A percentile compares a stretch with the other conserved stretches of the same genome.
Conservation (phyloP, 768 basidiomycete species). For the Chalciporus piperatus region DNA sequence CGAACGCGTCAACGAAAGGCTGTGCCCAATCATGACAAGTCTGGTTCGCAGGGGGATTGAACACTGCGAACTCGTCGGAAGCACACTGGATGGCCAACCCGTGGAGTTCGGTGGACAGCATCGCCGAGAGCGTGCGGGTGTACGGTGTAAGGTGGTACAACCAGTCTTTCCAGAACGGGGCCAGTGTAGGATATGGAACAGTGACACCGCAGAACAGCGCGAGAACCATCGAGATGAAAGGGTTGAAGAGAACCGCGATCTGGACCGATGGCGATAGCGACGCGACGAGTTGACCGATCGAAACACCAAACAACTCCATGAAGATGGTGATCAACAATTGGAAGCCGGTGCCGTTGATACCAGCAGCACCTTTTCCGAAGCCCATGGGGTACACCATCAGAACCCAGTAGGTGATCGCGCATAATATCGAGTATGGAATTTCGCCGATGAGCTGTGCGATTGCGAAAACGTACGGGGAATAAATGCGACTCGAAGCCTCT, state of each 20-base stretch:
- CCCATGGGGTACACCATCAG: constrained; percentile 71
- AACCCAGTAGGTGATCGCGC: constrained; percentile 72
- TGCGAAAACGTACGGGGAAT: constrained; percentile 83
- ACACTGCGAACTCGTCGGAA: constrained; percentile 63
- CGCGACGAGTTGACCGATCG: constrained; percentile 71
- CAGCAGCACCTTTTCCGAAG: constrained; percentile 61
- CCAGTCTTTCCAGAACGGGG: constrained; percentile 74
- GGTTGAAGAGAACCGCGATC: constrained; percentile 78
- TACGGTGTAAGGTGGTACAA: constrained; percentile 71
- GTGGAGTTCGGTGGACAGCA: constrained; percentile 76
- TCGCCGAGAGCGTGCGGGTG: constrained; percentile 66
- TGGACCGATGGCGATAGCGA: constrained; percentile 75
- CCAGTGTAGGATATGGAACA: constrained; percentile 63
- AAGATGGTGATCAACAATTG: constrained; percentile 68
- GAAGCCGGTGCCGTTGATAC: constrained; percentile 65
- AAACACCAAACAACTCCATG: constrained; percentile 70
- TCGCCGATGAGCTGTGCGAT: constrained; percentile 80
- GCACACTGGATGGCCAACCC: constrained; percentile 65
- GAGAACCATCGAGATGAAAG: constrained; percentile 64
- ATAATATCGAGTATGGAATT: constrained; percentile 71
- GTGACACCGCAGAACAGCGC: constrained; percentile 80
- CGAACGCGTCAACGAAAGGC: constrained; percentile 57
- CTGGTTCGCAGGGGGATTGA: constrained; percentile 71
- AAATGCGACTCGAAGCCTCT: constrained; percentile 82
- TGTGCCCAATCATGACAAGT: constrained; percentile 70